phyloP scores from a whole-genome alignment of 2,329 filamentous ascomycete genomes.

The Pyricularia sp. region DNA sequence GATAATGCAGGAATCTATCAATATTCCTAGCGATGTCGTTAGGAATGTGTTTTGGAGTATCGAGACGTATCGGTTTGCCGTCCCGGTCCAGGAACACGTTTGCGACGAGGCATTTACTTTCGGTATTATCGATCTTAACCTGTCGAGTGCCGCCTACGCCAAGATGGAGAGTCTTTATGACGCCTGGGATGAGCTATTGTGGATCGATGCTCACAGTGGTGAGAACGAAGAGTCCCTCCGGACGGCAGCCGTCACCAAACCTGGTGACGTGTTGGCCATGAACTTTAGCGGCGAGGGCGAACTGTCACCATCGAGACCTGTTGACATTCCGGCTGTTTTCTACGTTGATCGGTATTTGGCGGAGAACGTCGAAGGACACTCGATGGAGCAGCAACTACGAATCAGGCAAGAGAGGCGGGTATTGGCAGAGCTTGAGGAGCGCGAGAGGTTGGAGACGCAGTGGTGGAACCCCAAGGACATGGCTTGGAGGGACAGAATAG shows the following conservation, averaged over 20 bases:
- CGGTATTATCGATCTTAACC: not conserved
- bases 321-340: slow-evolving; percentile 15
- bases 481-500: slow-evolving; percentile 6
- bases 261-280: slow-evolving; percentile 12
- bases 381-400: slow-evolving; percentile 10
- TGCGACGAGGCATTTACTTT: not conserved
- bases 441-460: slow-evolving; percentile 4
- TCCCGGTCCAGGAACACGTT: not conserved
- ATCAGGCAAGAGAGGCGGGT: slow-evolving; percentile 9
- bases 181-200: slow-evolving; percentile 24
- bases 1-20: not conserved
- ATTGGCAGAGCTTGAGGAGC: slow-evolving; percentile 8
- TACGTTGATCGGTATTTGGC: slow-evolving; percentile 16
- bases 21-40: not conserved
- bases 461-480: slow-evolving; percentile 9
- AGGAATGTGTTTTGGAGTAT: not conserved
- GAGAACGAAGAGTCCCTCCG: slow-evolving; percentile 1
- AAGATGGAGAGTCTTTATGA: slow-evolving; percentile 45
- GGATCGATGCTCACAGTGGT: slow-evolving; percentile 8
- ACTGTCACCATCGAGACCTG: slow-evolving; percentile 2
- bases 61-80: not conserved
- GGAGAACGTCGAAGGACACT: slow-evolving; percentile 9
- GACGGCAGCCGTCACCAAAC: slow-evolving; percentile 7
- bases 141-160: slow-evolving; percentile 80
- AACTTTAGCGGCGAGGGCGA: slow-evolving; percentile 9